These are phyloP conservation scores for Saussurea involucrata DNA, from an alignment of 129 eudicot species.

Conservation along the genomic window DNA sequence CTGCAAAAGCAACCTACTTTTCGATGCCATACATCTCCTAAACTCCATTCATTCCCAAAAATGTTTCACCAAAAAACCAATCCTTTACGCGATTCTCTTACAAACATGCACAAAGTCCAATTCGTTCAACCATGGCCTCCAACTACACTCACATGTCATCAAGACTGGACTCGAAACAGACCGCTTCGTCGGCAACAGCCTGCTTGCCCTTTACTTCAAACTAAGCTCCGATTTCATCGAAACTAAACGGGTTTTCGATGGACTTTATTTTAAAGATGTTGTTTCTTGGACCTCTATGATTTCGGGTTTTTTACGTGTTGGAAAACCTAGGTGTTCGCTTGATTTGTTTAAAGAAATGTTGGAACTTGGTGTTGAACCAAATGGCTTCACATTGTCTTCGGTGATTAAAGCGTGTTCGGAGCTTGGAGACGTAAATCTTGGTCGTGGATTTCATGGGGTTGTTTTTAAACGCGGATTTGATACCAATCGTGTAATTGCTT, in stretches of 20 bases:
- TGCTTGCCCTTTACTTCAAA: conserved; percentile 77
- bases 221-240: conserved; percentile 35
- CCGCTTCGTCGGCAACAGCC: conserved; percentile 74
- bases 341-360: conserved; percentile 45
- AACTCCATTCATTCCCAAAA: conserved; percentile 28
- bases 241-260: conserved; percentile 51
- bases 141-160: conserved; percentile 58
- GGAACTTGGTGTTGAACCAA: conserved; percentile 51
- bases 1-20: conserved; percentile 50
- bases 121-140: conserved; percentile 50
- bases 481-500: conserved; percentile 45
- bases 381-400: conserved; percentile 77
- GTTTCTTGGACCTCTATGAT: conserved; percentile 86
- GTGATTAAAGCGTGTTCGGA: conserved; percentile 70
- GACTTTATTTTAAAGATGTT: conserved; percentile 56
- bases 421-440: conserved; percentile 49
- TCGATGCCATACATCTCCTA: conserved; percentile 49
- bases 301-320: conserved; percentile 57
- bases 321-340: conserved; percentile 40
- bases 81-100: conserved; percentile 60
- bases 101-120: conserved; percentile 53
- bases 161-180: conserved; percentile 67
- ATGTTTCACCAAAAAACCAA: conserved; percentile 43
- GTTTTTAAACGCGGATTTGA: conserved; percentile 63
- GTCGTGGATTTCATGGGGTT: conserved; percentile 63